Conservation (phyloP, 2,329 filamentous ascomycete genomes). For the Cladosporium velox region DNA sequence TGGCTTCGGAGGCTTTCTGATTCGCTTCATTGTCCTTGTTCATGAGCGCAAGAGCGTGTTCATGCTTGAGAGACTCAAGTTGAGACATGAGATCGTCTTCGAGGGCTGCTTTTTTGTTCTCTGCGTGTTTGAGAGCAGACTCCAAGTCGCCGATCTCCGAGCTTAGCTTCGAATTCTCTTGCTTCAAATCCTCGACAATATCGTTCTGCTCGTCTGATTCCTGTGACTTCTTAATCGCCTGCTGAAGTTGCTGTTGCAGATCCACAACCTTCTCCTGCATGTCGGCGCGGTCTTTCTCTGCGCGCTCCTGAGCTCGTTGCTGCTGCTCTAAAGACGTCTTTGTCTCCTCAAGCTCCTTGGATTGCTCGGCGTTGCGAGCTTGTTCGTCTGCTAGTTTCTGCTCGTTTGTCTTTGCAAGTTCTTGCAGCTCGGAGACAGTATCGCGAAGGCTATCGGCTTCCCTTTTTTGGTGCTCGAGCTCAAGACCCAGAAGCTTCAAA, state of each 20-base stretch:
- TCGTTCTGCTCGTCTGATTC: slow-evolving; percentile 23
- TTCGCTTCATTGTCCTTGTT: slow-evolving; percentile 8
- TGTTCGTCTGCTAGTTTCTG: slow-evolving; percentile 13
- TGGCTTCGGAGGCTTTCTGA: slow-evolving; percentile 7
- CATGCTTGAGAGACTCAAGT: slow-evolving; percentile 7
- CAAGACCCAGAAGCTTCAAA: slow-evolving; percentile 16
- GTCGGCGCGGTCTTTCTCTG: slow-evolving; percentile 12
- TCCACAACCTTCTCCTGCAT: slow-evolving; percentile 21
- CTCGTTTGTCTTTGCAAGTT: slow-evolving; percentile 10
- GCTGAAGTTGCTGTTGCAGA: slow-evolving; percentile 23
- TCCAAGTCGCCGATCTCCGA: slow-evolving; percentile 6
- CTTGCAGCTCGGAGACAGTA: slow-evolving; percentile 4
- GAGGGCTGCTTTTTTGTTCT: slow-evolving; percentile 3
- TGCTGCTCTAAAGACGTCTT: slow-evolving; percentile 17
- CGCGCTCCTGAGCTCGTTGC: slow-evolving; percentile 19
- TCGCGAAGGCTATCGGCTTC: slow-evolving; percentile 9
- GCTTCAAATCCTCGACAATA: slow-evolving; percentile 18
- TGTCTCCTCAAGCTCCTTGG: slow-evolving; percentile 8
- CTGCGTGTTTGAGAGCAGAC: not conserved
- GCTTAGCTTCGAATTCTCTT: slow-evolving; percentile 1
- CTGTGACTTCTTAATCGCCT: slow-evolving; percentile 24
- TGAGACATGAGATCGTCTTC: slow-evolving; percentile 12
- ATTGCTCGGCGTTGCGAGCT: not conserved
- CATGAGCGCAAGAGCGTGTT: slow-evolving; percentile 9
- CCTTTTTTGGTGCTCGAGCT: slow-evolving; percentile 14